These are phyloP conservation scores for Nakaseomyces delphensis DNA, from an alignment of 1,139 yeast species.

Conservation along the genomic window DNA sequence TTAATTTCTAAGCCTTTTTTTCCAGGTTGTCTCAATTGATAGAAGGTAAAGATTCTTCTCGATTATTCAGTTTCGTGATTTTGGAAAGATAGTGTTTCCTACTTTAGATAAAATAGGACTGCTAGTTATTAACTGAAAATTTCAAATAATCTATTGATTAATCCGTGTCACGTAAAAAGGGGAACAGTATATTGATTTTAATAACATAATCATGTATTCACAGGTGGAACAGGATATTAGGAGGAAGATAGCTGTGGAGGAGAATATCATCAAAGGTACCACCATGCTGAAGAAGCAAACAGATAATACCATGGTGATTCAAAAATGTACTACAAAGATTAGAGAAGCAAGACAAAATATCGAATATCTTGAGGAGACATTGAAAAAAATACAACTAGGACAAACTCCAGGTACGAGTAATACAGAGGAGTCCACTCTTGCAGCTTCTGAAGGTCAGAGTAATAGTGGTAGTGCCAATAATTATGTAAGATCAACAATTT, in stretches of 20 bases:
- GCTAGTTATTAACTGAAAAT: no score
- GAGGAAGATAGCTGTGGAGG: conserved; percentile 79
- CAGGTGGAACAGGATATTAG: conserved; percentile 48
- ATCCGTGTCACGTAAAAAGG: no score
- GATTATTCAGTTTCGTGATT: no score
- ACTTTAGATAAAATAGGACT: no score
- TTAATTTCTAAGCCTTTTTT: no score
- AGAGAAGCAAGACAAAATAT: conserved; percentile 87
- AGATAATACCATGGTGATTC: conserved; percentile 70
- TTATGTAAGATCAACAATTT: conserved; percentile 25
- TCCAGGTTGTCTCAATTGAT: no score
- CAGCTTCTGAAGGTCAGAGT: conserved; percentile 1
- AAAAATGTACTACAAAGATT: conserved; percentile 82
- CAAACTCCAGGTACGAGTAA: conserved; percentile 7
- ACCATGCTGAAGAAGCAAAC: conserved; percentile 72
- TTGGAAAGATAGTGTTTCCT: no score
- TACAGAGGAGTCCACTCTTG: conserved; percentile 5
- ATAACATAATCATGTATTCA: no score
- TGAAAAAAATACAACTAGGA: conserved; percentile 50
- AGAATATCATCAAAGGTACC: conserved; percentile 81
- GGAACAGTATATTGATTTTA: no score
- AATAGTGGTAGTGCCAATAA: conserved; percentile 11
- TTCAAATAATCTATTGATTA: no score
- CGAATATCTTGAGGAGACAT: conserved; percentile 73
- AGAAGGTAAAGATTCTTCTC: no score